Percentiles rank a stretch among this genome's conserved stretches.
phyloP scores from a whole-genome alignment of 352 stramenopile species.

The Phytophthora melonis region DNA sequence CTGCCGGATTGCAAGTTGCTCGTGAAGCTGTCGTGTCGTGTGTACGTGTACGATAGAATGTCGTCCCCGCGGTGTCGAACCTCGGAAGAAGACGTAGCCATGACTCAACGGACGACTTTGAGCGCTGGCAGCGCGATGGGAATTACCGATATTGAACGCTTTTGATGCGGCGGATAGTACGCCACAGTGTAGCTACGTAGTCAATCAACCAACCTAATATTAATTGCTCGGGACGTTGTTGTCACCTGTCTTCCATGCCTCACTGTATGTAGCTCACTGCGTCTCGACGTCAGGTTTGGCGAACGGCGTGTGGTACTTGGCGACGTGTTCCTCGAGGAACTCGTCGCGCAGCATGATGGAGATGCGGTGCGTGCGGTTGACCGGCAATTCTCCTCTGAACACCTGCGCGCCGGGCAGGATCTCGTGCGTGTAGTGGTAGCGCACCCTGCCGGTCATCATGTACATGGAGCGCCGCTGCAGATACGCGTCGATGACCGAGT shows the following conservation, averaged over 20 bases:
- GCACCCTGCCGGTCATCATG: slow-evolving; percentile 86
- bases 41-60: slow-evolving; percentile 36
- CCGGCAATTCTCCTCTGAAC: slow-evolving; percentile 59
- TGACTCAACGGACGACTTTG: slow-evolving; percentile 2
- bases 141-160: slow-evolving; percentile 26
- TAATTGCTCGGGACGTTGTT: slow-evolving; percentile 34
- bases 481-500: slow-evolving; percentile 73
- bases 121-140: slow-evolving; percentile 1
- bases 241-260: neutral
- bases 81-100: slow-evolving; percentile 16
- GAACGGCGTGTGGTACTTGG: slow-evolving; percentile 48
- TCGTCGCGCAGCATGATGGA: slow-evolving; percentile 88
- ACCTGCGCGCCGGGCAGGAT: slow-evolving; percentile 73
- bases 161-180: slow-evolving; percentile 30
- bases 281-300: slow-evolving; percentile 26
- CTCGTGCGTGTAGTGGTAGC: slow-evolving; percentile 90
- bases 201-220: slow-evolving; percentile 42
- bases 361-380: slow-evolving; percentile 81
- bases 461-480: slow-evolving; percentile 85
- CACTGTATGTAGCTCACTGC: slow-evolving; percentile 21
- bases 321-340: slow-evolving; percentile 54
- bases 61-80: neutral
- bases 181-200: slow-evolving; percentile 28
- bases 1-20: slow-evolving; percentile 13
- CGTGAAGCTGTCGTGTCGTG: slow-evolving; percentile 9